A percentile compares a stretch with the other conserved stretches of the same genome.
phyloP scores from a whole-genome alignment of 306 rosid genomes.

The Oxytropis ochrocephala region DNA sequence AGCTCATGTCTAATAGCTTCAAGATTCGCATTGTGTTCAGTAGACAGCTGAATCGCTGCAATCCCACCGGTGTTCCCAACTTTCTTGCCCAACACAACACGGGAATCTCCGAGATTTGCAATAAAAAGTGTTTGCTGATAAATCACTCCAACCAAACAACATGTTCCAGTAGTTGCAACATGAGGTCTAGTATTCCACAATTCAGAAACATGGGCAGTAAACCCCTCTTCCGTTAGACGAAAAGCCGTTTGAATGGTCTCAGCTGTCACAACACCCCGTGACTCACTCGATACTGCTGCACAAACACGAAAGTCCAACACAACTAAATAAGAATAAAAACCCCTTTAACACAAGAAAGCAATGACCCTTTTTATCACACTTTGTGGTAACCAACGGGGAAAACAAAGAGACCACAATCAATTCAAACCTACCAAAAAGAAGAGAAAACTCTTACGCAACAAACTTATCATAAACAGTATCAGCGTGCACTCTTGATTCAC shows the following conservation, averaged over 20 bases:
- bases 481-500: constrained; percentile 9
- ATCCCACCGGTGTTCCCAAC: constrained; percentile 77
- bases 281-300: constrained; percentile 58
- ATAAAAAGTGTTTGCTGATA: constrained; percentile 66
- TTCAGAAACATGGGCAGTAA: constrained; percentile 58
- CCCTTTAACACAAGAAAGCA: constrained; percentile 12
- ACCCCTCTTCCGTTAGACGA: constrained; percentile 67
- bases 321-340: constrained; percentile 30
- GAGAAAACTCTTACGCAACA: not conserved
- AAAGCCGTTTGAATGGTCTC: constrained; percentile 62
- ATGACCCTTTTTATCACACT: not conserved
- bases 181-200: constrained; percentile 53
- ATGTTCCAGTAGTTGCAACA: constrained; percentile 72
- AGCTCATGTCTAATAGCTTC: constrained; percentile 73
- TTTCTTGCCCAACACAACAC: constrained; percentile 79
- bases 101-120: constrained; percentile 86
- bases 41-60: constrained; percentile 75
- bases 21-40: constrained; percentile 79
- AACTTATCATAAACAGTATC: constrained; percentile 4
- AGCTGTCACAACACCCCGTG: constrained; percentile 51
- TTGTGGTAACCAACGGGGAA: not conserved
- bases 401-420: not conserved
- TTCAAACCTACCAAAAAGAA: not conserved
- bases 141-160: constrained; percentile 86
- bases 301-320: constrained; percentile 38